Base-by-base conservation (phyloP, 257 asterid genomes). In the Fraxinus americana region DNA sequence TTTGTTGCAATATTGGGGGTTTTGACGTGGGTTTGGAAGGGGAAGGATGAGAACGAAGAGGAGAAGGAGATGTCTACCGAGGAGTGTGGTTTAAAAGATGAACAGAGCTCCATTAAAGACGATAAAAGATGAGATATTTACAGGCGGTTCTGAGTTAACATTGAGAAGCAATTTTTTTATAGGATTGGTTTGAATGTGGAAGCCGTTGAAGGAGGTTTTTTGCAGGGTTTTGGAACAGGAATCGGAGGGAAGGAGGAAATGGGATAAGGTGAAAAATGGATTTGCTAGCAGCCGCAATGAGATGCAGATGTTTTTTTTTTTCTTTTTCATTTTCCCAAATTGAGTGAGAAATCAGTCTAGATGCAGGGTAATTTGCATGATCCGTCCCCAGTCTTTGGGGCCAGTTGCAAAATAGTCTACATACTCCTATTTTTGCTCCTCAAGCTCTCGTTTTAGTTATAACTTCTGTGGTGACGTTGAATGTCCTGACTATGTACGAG, bases 21-120 rank as follows among this genome's bases (percentile, higher is more conserved):
- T 80, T 91, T 93, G 87, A 88, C 77, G 82, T 83, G 94, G 82
- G 80, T 34, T 91, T 85, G 92, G 75, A 88, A 77, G 67, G 94
- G 86, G 81, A 87, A 87, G 65, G 89, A 85, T 29, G 97, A 86
- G 67, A 90, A 38, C 35, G 98, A 90, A 7, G 96, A 83, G 73
- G 94, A 86, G 85, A 92, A 92, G 50, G 97, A 91, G 52, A 93
- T 79, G 79, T 96, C 95, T 34, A 85, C 78, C n/a, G 89, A 72
- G 59, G 88, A 66, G 81, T 78, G 87, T 3, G 94, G 82, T 78
- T 81, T 87, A 74, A 96, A 88, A 72, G 94, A 74, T n/a, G 97
- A 86, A 74, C 78, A 88, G 29, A 93, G 84, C 86, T 92, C 99
- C 99, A 94, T 92, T 32, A 38, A 21, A 52, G 45, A 65, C 5